A percentile compares a stretch with the other conserved stretches of the same genome.
These are phyloP conservation scores for Pholiota microspora DNA, from an alignment of 768 basidiomycete genomes.

Conservation along the genomic window DNA sequence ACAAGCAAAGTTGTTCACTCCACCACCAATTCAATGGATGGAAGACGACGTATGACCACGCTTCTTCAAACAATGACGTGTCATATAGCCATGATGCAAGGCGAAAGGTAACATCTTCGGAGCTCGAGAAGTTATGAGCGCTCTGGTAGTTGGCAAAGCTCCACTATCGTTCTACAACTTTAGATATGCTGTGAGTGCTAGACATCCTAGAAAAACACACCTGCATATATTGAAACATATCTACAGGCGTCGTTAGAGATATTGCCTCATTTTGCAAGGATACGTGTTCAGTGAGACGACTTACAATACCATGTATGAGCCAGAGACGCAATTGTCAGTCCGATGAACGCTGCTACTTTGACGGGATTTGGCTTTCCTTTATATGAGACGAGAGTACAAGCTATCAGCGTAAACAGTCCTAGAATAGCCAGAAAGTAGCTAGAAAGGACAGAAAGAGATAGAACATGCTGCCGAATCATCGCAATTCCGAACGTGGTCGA, in stretches of 20 bases:
- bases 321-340: conserved; percentile 25
- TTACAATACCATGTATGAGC: conserved; percentile 36
- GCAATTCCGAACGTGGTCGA: conserved; percentile 1
- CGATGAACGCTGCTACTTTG: conserved; percentile 13
- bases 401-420: conserved; percentile 21
- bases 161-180: conserved; percentile 36
- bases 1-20: conserved; percentile 63
- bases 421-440: conserved; percentile 27
- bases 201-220: conserved; percentile 14
- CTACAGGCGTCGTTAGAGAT: conserved; percentile 11
- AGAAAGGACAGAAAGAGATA: conserved; percentile 22
- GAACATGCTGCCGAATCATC: conserved; percentile 10
- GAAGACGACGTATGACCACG: conserved; percentile 44
- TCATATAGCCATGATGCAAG: conserved; percentile 51
- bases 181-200: not conserved
- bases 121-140: not conserved
- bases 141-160: conserved; percentile 48
- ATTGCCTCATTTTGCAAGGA: no score
- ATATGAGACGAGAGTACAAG: conserved; percentile 2
- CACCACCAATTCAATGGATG: conserved; percentile 64
- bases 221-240: conserved; percentile 33
- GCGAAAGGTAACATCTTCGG: conserved; percentile 23
- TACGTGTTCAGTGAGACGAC: not conserved
- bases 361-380: not conserved
- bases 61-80: conserved; percentile 61